Conservation (phyloP, 2,329 filamentous ascomycete genomes). For the Talaromyces sp. region DNA sequence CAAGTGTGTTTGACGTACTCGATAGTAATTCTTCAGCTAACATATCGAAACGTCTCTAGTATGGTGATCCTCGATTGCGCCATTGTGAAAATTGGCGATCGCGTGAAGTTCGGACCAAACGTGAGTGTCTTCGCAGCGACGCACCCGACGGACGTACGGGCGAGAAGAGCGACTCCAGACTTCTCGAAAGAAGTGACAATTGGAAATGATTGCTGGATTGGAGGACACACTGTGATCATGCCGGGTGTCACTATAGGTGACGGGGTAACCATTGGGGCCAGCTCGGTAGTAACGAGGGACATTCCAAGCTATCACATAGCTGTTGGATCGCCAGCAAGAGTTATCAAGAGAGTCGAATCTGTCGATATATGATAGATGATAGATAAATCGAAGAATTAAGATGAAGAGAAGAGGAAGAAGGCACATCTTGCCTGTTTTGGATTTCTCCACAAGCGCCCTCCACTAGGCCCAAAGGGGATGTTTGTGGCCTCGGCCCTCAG, state of each 20-base stretch:
- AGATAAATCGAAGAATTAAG: neutral
- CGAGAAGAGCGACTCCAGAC: constrained; percentile 44
- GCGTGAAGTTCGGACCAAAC: constrained; percentile 50
- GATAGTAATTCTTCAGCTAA: neutral
- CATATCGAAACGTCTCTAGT: constrained; percentile 46
- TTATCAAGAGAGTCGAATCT: constrained; percentile 9
- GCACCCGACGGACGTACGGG: constrained; percentile 48
- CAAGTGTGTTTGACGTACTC: constrained; percentile 9
- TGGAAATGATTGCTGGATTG: constrained; percentile 46
- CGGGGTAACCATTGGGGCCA: constrained; percentile 34
- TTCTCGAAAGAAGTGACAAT: constrained; percentile 45
- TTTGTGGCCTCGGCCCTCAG: constrained; percentile 1
- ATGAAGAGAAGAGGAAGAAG: neutral
- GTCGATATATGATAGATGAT: neutral
- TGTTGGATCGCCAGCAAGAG: constrained; percentile 12
- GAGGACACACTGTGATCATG: constrained; percentile 41
- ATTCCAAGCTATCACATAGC: constrained; percentile 17
- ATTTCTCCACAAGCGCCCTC: neutral
- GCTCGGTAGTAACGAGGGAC: constrained; percentile 32
- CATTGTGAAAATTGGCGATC: constrained; percentile 49
- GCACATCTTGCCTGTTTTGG: neutral
- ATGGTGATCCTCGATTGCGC: constrained; percentile 51
- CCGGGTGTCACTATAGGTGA: constrained; percentile 38
- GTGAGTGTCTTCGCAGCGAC: constrained; percentile 50
- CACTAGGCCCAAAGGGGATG: neutral